Evolutionary conservation across 257 asterid species (phyloP), one percentile per base, ranked within the genome.

Genomic region (Anisodus acutangulus): DNA sequence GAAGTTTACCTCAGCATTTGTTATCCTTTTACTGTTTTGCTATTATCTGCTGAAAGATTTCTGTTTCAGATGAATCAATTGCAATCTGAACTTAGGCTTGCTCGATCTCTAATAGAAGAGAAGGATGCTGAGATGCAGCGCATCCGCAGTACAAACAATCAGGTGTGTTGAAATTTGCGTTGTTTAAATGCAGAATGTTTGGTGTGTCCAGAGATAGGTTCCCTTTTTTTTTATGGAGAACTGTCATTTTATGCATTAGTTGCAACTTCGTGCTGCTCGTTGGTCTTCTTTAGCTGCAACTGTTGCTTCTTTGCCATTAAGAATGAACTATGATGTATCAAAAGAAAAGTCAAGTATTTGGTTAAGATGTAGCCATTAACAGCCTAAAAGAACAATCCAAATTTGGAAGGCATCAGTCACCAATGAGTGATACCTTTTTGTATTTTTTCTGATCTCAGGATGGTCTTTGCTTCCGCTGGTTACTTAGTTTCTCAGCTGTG

Each of bases 101-200:
- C 99, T 64, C 92, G 98, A 84, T 95, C 98, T 83, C 87, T 97
- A 87, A 91, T 97, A 88, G 95, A 95, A 17, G 99, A 97, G 92
- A 92, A 94, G 86, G 99, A 95, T 91, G 84, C 92, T 3, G 99
- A 95, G 83, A 87, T 92, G 83, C 99, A 93, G 85, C 91, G 91
- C 68, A 84, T 93, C 86, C 95, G 92, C 72, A 90, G 72, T 85
- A 93, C 94, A 85, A 97, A 95, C 89, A 93, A 87, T 89, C 98
- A 97, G 97, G 99, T 94, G 85, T 5, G 47, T 15, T 62, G 15
- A 70, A 8, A 15, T 6, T 35, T 19, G 5, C 4, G 22, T 12
- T 11, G 62, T 74, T 51, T 51, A 49, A 49, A 11, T 11, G 43
- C 12, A 49, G 26, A 76, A 49, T 22, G 11, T 12, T 76, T 76